Evolutionary conservation across 441 rosid species (phyloP).

Genomic region (Raphanus hybrid): DNA sequence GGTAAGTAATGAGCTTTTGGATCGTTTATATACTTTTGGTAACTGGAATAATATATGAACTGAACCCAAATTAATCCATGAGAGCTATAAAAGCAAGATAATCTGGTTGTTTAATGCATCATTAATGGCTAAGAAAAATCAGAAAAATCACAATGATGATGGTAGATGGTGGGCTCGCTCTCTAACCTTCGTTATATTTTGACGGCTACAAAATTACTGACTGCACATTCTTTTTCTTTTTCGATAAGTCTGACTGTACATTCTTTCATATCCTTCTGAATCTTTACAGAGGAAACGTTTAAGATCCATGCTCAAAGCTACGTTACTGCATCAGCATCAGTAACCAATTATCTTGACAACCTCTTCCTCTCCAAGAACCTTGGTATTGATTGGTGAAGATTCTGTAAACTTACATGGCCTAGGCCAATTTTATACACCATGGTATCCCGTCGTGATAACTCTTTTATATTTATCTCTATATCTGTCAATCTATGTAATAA

Average conservation of each 20-base stretch:
- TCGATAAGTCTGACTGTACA: neutral
- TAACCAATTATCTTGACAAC: constrained; percentile 10
- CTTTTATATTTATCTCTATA: neutral
- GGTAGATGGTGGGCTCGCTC: neutral
- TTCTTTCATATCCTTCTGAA: neutral
- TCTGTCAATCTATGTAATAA: neutral
- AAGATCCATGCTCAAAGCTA: constrained; percentile 19
- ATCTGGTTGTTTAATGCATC: neutral
- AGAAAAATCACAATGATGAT: neutral
- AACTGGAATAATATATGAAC: neutral
- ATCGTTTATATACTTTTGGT: neutral
- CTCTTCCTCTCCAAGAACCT: constrained; percentile 29
- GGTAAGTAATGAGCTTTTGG: constrained; percentile 52
- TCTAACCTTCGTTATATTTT: neutral
- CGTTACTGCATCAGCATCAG: constrained; percentile 11
- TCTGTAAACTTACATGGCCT: constrained; percentile 8
- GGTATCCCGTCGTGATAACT: neutral
- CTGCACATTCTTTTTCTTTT: neutral
- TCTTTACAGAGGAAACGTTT: neutral
- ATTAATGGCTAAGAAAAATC: neutral
- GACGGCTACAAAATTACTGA: neutral
- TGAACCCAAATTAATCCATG: neutral
- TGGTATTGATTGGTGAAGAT: constrained; percentile 29
- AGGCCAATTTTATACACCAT: neutral
- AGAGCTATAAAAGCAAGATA: neutral